Evolutionary conservation across 192 early-diverging fungal species (phyloP).

Genomic region (Podila minutissima): DNA sequence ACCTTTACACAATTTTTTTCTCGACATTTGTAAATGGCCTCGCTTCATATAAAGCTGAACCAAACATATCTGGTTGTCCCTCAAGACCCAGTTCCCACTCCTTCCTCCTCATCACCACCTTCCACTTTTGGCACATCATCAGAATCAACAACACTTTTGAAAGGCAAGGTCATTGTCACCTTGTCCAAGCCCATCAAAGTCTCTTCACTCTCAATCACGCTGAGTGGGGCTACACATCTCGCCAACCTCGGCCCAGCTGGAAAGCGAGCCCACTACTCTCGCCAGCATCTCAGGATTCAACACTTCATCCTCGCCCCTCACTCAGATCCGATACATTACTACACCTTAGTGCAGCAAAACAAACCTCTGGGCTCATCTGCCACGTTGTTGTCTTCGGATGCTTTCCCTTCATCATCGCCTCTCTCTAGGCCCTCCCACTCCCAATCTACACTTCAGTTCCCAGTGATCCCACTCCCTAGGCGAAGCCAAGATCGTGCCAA

Average conservation of each 20-base stretch:
- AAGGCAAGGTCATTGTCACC: conserved; percentile 10
- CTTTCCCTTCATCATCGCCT: too few species aligned
- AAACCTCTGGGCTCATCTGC: too few species aligned
- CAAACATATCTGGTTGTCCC: not conserved
- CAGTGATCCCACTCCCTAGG: too few species aligned
- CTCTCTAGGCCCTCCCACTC: too few species aligned
- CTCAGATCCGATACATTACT: not conserved
- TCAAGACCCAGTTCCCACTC: not conserved
- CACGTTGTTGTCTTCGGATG: too few species aligned
- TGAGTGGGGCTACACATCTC: conserved; percentile 12
- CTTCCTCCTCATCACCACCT: not conserved
- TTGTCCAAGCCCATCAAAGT: conserved; percentile 20
- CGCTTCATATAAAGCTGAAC: not conserved
- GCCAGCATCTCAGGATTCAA: conserved; percentile 11
- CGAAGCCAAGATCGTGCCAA: not conserved
- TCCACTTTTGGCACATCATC: not conserved
- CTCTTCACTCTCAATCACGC: conserved; percentile 7
- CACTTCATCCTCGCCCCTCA: conserved; percentile 21
- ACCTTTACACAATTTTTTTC: too few species aligned
- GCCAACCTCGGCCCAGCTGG: not conserved
- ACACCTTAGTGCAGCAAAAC: conserved; percentile 6
- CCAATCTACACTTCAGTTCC: too few species aligned
- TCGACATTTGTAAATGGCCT: not conserved
- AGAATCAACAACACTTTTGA: not conserved
- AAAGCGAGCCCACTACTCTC: conserved; percentile 19